Evolutionary conservation across 2,329 filamentous ascomycete species (phyloP).

Genomic region (Cytospora schulzeri): DNA sequence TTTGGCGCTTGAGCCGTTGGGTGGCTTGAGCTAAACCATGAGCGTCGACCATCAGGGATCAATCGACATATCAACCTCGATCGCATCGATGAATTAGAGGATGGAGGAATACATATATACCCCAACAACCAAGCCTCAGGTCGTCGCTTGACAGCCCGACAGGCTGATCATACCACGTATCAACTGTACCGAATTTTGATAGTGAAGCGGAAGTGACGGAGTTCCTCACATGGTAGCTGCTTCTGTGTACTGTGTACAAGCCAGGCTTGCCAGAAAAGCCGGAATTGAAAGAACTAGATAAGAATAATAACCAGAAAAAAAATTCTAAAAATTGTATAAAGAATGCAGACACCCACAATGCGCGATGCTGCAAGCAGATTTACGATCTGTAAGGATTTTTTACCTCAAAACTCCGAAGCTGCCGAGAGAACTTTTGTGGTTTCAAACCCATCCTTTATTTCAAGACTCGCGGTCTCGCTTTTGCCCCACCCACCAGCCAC

Average conservation of each 20-base stretch:
- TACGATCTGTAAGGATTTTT: background rate
- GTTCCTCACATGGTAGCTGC: no score
- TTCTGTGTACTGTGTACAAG: no score
- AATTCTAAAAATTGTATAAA: background rate
- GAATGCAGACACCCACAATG: background rate
- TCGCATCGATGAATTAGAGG: background rate
- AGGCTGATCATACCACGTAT: no score
- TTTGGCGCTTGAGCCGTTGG: background rate
- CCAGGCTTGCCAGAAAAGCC: no score
- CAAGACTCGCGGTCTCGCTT: slow-evolving; percentile 10
- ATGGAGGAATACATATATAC: no score
- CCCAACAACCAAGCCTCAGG: no score
- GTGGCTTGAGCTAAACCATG: slow-evolving; percentile 10
- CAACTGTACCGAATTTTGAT: no score
- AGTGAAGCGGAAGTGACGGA: no score
- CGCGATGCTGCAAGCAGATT: slow-evolving; percentile 9
- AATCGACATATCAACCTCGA: background rate
- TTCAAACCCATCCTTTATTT: background rate
- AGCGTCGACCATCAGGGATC: background rate
- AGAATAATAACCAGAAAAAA: no score
- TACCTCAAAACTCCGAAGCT: slow-evolving; percentile 6
- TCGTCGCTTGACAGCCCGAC: no score
- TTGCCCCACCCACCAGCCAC: slow-evolving; percentile 13
- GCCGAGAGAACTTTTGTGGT: slow-evolving; percentile 7
- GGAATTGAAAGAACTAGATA: no score